Base-by-base conservation (phyloP, 176 grass and related monocot genomes). In the Oryza glaberrima region DNA sequence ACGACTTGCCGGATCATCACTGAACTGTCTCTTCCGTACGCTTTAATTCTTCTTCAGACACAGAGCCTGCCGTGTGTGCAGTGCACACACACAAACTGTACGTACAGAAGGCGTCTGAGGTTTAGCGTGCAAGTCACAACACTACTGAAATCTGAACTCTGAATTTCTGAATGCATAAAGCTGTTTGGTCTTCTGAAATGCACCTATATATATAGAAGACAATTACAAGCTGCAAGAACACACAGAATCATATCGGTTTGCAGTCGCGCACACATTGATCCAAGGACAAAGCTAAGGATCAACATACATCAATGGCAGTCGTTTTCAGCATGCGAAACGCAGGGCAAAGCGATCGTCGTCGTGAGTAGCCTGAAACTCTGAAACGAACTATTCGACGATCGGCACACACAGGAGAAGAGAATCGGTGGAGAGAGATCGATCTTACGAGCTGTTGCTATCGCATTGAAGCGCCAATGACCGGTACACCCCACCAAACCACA, bases 71-170 rank as follows among this genome's bases (percentile, higher is more conserved):
- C 14, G 13, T 44, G 79, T 16, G 16, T 6, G 30, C 30, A 32
- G 30, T 32, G 35, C 0, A 20, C 17, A 17, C 13, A 23, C 22
- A 19, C 26, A 41, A 9, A 8, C 7, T 41, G n/a, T 28, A 43
- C 58, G 26, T 75, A 26, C 70, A 14, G 13, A 25, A 54, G 16
- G 51, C 16, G 0, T 19, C 19, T 1, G 34, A 69, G 70, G 70
- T 81, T 68, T 81, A 65, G 70, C 84, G 84, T 80, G 77, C 60
- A 86, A 86, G 41, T 79, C 16, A 86, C 49, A 52, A 52, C 49
- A 52, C 49, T 52, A 52, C 14, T 52, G 49, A 52, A 49, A 51
- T 51, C 13, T 52, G 14, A 52, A 52, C 49, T 52, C 49, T 52
- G 49, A 52, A 52, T 52, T 52, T 49, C 47, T 15, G 48, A 16